These are phyloP conservation scores for Pascua sp. DNA, from an alignment of 1,284 basidiomycete species.

Conservation along the genomic window DNA sequence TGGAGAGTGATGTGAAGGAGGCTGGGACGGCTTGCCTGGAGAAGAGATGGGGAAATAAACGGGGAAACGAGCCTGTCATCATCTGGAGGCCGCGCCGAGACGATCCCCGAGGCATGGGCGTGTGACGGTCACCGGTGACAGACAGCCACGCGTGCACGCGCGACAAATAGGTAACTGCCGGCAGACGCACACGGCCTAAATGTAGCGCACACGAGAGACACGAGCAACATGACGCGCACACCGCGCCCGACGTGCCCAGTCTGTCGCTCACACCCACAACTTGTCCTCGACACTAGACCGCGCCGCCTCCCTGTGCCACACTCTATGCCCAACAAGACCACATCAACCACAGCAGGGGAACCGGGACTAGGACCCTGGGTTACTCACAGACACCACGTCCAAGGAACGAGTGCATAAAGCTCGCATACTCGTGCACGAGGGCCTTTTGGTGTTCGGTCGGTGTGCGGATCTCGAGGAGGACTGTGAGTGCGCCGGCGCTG, in stretches of 20 bases:
- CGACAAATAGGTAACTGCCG: too few species aligned
- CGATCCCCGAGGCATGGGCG: too few species aligned
- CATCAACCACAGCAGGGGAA: not conserved
- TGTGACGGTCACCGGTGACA: not conserved
- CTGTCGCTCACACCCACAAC: too few species aligned
- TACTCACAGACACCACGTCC: slow-evolving; percentile 50
- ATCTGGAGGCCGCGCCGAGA: too few species aligned
- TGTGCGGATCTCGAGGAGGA: slow-evolving; percentile 43
- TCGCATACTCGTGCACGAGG: slow-evolving; percentile 47
- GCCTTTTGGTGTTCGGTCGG: slow-evolving; percentile 45
- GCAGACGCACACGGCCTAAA: too few species aligned
- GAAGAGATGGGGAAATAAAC: too few species aligned
- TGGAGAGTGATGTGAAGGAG: not conserved
- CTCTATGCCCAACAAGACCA: not conserved
- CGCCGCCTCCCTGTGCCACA: not conserved
- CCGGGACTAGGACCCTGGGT: not conserved
- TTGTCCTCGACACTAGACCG: not conserved
- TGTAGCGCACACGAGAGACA: too few species aligned
- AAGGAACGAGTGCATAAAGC: slow-evolving; percentile 49
- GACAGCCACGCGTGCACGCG: too few species aligned
- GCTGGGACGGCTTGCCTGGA: too few species aligned
- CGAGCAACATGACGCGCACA: too few species aligned
- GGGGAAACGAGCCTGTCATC: too few species aligned
- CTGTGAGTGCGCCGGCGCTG: slow-evolving; percentile 39
- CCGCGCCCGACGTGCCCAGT: too few species aligned